phyloP scores from a whole-genome alignment of 371 early-diverging fungal genomes.

The Apophysomyces sp. region DNA sequence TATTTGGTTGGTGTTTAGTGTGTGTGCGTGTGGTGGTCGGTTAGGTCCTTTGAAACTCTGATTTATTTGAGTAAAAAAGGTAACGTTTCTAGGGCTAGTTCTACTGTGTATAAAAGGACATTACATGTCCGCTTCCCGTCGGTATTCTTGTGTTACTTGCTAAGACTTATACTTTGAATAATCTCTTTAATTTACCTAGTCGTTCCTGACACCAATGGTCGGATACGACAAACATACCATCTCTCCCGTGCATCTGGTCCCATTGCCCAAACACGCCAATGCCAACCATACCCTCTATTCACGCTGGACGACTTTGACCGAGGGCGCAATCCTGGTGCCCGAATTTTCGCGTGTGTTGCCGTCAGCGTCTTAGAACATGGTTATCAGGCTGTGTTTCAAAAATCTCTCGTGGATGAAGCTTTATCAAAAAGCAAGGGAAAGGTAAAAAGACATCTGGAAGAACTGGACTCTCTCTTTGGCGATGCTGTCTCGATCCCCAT shows the following conservation, averaged over 20 bases:
- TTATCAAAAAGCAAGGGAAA: background rate
- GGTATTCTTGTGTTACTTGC: too few species aligned
- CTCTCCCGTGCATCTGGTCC: conserved; percentile 21
- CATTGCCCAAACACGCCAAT: conserved; percentile 12
- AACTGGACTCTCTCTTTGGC: background rate
- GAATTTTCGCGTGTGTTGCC: background rate
- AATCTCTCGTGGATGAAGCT: background rate
- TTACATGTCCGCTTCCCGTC: too few species aligned
- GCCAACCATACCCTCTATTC: conserved; percentile 17
- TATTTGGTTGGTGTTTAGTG: too few species aligned
- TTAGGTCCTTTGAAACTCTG: too few species aligned
- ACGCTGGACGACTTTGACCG: conserved; percentile 15
- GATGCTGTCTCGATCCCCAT: background rate
- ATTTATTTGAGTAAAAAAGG: too few species aligned
- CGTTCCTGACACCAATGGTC: too few species aligned
- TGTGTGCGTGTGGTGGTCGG: too few species aligned
- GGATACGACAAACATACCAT: too few species aligned
- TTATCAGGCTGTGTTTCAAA: background rate
- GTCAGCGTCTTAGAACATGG: background rate
- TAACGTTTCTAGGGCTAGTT: too few species aligned
- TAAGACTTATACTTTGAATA: too few species aligned
- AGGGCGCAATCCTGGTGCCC: conserved; percentile 5
- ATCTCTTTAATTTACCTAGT: too few species aligned
- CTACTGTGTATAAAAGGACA: too few species aligned
- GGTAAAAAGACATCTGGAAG: background rate